These are phyloP conservation scores for Fusarium sp. DNA, from an alignment of 2,329 filamentous ascomycete species.

Conservation along the genomic window DNA sequence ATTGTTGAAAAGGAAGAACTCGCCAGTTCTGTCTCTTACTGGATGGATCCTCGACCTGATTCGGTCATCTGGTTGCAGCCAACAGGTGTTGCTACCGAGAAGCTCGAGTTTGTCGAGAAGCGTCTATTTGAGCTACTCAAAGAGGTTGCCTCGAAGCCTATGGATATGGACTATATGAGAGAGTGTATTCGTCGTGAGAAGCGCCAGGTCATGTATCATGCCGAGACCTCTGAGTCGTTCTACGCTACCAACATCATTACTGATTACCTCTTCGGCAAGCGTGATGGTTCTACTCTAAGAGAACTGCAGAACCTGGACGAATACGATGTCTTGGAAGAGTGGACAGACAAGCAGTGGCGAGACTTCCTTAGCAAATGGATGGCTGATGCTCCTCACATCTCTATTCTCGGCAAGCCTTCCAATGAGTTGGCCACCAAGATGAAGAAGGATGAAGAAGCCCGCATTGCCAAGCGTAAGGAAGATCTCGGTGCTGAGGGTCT, in stretches of 20 bases:
- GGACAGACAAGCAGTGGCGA: conserved; percentile 88
- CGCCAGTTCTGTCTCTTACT: conserved; percentile 85
- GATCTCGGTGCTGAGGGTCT: conserved; percentile 86
- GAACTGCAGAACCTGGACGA: conserved; percentile 68
- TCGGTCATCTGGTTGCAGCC: conserved; percentile 88
- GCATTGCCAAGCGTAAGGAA: conserved; percentile 82
- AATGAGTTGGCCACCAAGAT: conserved; percentile 81
- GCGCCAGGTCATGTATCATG: conserved; percentile 84
- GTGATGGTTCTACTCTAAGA: conserved; percentile 81
- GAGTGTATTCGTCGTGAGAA: conserved; percentile 88
- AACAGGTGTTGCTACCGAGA: conserved; percentile 87
- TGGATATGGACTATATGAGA: conserved; percentile 91
- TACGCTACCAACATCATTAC: conserved; percentile 89
- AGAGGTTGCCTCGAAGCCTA: conserved; percentile 80
- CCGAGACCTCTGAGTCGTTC: conserved; percentile 83
- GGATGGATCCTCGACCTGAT: conserved; percentile 82
- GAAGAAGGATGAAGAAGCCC: conserved; percentile 82
- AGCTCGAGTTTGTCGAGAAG: conserved; percentile 85
- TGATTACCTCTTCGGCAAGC: conserved; percentile 89
- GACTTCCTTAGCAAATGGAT: conserved; percentile 86
- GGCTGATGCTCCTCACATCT: conserved; percentile 85
- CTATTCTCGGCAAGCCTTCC: conserved; percentile 89
- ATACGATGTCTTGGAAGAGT: conserved; percentile 78
- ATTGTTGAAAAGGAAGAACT: conserved; percentile 95
- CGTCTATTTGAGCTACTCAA: conserved; percentile 86